Percentiles rank a stretch among this genome's conserved stretches.
These are phyloP conservation scores for Blastocystis sp. DNA, from an alignment of 352 stramenopile genomes.

Conservation along the genomic window DNA sequence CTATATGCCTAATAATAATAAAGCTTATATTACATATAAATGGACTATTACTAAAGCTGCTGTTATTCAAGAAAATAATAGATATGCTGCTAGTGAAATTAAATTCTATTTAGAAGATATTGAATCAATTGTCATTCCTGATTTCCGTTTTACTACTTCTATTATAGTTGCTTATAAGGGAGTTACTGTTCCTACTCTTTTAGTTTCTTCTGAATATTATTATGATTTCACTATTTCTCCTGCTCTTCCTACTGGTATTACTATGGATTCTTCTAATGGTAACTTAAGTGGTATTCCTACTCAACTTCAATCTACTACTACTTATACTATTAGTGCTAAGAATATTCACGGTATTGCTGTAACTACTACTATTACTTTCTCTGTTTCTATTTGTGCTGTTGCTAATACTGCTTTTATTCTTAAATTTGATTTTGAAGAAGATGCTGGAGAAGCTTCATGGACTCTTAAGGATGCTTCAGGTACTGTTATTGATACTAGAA, in stretches of 20 bases:
- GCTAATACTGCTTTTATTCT: too few species aligned
- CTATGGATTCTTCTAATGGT: constrained; percentile 1
- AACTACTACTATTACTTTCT: neutral
- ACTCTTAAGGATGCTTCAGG: constrained; percentile 11
- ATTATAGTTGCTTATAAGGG: neutral
- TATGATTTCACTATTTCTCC: constrained; percentile 13
- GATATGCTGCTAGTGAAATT: too few species aligned
- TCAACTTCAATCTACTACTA: too few species aligned
- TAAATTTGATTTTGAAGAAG: too few species aligned
- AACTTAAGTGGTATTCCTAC: constrained; percentile 25
- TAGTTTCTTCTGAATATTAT: neutral
- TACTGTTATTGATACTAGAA: neutral
- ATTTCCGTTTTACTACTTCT: constrained; percentile 4
- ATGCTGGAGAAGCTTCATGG: too few species aligned
- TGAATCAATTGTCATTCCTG: neutral
- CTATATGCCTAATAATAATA: constrained; percentile 30
- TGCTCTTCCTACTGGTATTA: constrained; percentile 20
- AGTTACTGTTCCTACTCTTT: neutral
- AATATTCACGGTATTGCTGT: constrained; percentile 11
- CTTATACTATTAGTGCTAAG: constrained; percentile 8
- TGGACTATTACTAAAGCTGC: too few species aligned
- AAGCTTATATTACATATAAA: constrained; percentile 3
- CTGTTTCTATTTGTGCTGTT: constrained; percentile 2
- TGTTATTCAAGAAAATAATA: too few species aligned
- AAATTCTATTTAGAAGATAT: constrained; percentile 9